A percentile compares a stretch with the other conserved stretches of the same genome.
These are phyloP conservation scores for Lactarius tabidus DNA, from an alignment of 768 basidiomycete species.

Conservation along the genomic window DNA sequence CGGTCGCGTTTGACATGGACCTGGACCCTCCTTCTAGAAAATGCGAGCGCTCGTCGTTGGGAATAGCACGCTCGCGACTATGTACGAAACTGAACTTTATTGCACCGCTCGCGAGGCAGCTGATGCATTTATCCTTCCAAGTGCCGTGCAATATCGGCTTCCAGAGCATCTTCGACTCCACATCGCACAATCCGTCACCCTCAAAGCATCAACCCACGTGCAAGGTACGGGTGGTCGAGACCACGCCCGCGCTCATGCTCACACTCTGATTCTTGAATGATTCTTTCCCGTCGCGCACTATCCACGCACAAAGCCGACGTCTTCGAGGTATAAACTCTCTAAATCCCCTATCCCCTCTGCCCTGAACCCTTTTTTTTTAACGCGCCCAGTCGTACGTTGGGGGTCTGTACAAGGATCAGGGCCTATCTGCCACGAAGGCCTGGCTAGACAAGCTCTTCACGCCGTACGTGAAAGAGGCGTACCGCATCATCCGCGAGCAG, in stretches of 20 bases:
- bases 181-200: constrained; percentile 65
- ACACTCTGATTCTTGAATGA: constrained; percentile 9
- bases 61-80: constrained; percentile 66
- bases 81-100: constrained; percentile 37
- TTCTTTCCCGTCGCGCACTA: constrained; percentile 8
- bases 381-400: constrained; percentile 68
- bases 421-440: constrained; percentile 46
- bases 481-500: constrained; percentile 57
- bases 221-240: constrained; percentile 50
- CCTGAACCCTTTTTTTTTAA: not conserved
- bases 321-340: constrained; percentile 55
- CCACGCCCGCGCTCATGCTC: not conserved
- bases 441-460: constrained; percentile 64
- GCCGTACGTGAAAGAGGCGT: constrained; percentile 61
- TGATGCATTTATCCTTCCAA: constrained; percentile 29
- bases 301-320: constrained; percentile 55
- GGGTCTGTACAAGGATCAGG: constrained; percentile 71
- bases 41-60: constrained; percentile 71
- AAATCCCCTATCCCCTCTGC: not conserved
- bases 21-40: constrained; percentile 51
- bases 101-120: not conserved
- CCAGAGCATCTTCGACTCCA: constrained; percentile 61
- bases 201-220: constrained; percentile 63
- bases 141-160: constrained; percentile 62
- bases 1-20: not conserved